Evolutionary conservation across 1,139 yeast genomes (phyloP), one percentile per base, ranked within the genome.

Genomic region (Candida tunisiensis): DNA sequence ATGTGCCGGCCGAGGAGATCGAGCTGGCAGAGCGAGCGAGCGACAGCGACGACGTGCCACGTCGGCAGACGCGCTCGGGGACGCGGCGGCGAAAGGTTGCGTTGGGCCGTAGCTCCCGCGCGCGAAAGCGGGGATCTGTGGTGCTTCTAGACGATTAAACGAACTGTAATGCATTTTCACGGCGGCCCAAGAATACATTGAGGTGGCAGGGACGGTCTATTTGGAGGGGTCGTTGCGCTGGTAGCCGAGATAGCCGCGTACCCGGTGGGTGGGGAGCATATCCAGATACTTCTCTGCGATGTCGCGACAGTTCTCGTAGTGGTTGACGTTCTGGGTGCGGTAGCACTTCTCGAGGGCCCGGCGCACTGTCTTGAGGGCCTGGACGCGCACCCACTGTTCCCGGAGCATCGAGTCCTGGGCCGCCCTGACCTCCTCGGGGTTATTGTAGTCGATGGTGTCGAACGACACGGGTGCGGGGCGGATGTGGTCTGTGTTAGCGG

Each of bases 211-310:
- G n/a, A n/a, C n/a, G n/a, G n/a, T n/a, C 52, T 59, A 75, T 59
- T 75, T 74, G 28, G 78, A 62, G 28, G 85, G 85, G 51, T 78
- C 92, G 55, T 75, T 77, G 65, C 78, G 74, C 55, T 78, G 91
- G 60, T 78, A 78, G 13, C 82, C 85, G 51, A 74, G 58, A 54
- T 64, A 77, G 25, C 92, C 92, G 42, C 69, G 64, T 35, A 74
- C 62, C 39, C 72, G 68, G 42, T 74, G 65, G 28, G 62, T 55
- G 36, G 80, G 85, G 34, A 77, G 60, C 77, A 77, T 63, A 44
- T 74, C 78, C 62, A 78, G 57, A 53, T 78, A 78, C 51, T 74
- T 71, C 55, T 77, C 57, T 22, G 82, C 75, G 46, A 75, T 59
- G 49, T 73, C 75, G 48, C 74, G 74, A 42, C 88, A 80, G 47